Base-by-base conservation (phyloP, 2,329 filamentous ascomycete species). In the Cladosporium sp. region DNA sequence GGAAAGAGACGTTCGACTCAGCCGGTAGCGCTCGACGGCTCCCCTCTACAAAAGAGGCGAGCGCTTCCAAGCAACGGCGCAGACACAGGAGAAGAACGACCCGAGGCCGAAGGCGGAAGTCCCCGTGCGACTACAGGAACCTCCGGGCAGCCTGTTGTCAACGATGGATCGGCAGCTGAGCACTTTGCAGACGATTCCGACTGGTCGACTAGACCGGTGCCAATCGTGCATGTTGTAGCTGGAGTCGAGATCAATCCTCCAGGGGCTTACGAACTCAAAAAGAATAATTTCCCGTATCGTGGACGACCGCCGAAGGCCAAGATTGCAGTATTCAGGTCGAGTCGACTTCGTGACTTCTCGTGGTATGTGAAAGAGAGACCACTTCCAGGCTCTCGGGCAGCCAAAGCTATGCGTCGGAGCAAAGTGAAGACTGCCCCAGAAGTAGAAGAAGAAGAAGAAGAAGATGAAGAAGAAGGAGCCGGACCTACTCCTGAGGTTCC, bases 191-290 rank as follows among this genome's bases (percentile, higher is more conserved):
- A 37, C n/a, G 40, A 68, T 33, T 66, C 68, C 16, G 14, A 46
- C 21, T 35, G 37, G 26, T 21, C 21, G 21, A 16, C 56, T 29
- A 23, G 40, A 28, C 56, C 33, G 26, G 56, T 26, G 11, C 56
- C 56, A 46, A 11, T 28, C 21, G 56, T 62, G 11, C 23, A 35
- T 12, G 33, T 62, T 29, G 8, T 69, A 5, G 75, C 79, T 40
- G 80, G 80, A 0, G 62, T 83, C 0, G 81, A 81, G 66, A 72
- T 82, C 62, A 78, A 83, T 65, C 80, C 80, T n/a, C 79, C 78
- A 28, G 79, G 79, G 18, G 80, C 78, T n/a, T 72, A 69, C 16
- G 71, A 71, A 21, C 44, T 68, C 29, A 75, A 76, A 56, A 49
- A 63, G 65, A 55, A 76, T 69, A 66, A 71, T 70, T 67, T 70